Conservation (phyloP, 306 rosid genomes). For the Trichosanthes cucumerina region DNA sequence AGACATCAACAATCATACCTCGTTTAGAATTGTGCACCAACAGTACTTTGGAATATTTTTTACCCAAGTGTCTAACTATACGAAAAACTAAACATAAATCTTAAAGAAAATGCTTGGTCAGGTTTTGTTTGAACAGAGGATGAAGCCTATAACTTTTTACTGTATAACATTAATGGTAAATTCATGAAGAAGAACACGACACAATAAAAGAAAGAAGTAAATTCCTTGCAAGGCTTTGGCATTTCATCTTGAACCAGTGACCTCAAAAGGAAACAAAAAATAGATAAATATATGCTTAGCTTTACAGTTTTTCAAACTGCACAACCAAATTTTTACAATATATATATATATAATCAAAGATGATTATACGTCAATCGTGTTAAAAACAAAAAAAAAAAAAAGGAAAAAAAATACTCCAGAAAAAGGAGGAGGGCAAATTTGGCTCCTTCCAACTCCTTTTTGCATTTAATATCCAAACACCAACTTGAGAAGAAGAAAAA, state of each 20-base stretch:
- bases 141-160: neutral
- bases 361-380: neutral
- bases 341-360: neutral
- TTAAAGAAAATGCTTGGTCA: neutral
- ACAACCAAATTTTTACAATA: slow-evolving; percentile 2
- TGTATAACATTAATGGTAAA: neutral
- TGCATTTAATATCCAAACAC: neutral
- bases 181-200: neutral
- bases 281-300: neutral
- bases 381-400: neutral
- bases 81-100: neutral
- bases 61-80: neutral
- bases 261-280: neutral
- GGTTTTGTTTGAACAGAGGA: neutral
- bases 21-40: too few species aligned
- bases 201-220: neutral
- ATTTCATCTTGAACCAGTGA: neutral
- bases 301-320: neutral
- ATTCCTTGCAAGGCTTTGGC: neutral
- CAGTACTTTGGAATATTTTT: neutral
- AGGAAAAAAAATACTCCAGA: neutral
- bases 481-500: neutral
- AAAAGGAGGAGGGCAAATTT: slow-evolving; percentile 9
- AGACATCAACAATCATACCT: too few species aligned
- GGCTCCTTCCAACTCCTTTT: slow-evolving; percentile 8